phyloP scores from a whole-genome alignment of 257 asterid genomes.

The Craterostigma plantagineum region DNA sequence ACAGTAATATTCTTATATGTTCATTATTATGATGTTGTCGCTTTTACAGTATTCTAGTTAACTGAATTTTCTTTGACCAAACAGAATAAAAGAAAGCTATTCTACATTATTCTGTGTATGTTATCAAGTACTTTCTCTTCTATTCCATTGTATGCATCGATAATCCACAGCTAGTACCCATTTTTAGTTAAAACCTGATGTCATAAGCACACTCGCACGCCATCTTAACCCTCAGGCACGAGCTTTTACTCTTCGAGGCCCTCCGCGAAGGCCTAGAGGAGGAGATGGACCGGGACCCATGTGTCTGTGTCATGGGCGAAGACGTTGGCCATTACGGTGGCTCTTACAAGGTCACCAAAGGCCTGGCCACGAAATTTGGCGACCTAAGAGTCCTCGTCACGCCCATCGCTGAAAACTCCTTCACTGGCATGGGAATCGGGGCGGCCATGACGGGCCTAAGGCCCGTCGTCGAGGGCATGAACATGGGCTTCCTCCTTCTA shows the following conservation, averaged over 20 bases:
- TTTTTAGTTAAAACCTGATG: no score
- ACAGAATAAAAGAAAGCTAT: no score
- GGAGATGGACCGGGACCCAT: constrained; percentile 43
- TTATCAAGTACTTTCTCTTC: no score
- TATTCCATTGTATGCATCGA: no score
- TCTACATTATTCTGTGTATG: no score
- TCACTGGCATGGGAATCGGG: constrained; percentile 39
- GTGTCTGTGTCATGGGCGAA: constrained; percentile 36
- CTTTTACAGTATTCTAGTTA: no score
- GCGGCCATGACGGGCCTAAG: constrained; percentile 44
- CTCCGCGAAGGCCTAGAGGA: constrained; percentile 36
- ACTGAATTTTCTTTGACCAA: no score
- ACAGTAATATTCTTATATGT: no score
- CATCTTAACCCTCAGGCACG: constrained; percentile 15
- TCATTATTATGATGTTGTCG: no score
- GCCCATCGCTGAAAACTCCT: constrained; percentile 39
- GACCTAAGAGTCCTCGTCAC: constrained; percentile 41
- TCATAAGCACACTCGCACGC: no score
- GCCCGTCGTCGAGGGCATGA: constrained; percentile 41
- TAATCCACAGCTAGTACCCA: no score
- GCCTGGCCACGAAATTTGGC: constrained; percentile 25
- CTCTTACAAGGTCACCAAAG: constrained; percentile 34
- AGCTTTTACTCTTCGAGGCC: constrained; percentile 37
- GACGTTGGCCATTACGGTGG: constrained; percentile 50
- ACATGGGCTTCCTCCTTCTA: constrained; percentile 36